Conservation (phyloP, 495 filamentous ascomycete genomes). For the Polyplosphaeria fusca region DNA sequence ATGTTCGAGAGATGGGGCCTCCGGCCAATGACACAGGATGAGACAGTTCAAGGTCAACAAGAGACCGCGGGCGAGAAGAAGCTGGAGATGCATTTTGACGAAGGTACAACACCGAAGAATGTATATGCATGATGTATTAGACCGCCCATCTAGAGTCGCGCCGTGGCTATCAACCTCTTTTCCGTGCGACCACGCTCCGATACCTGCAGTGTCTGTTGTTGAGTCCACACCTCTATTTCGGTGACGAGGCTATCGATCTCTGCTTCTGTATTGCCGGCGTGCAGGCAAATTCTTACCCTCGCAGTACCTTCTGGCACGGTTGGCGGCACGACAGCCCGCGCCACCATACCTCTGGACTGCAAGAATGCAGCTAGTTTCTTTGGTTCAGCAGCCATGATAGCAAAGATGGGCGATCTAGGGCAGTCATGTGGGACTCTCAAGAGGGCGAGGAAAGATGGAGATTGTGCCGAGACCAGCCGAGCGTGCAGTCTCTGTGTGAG, state of each 20-base stretch:
- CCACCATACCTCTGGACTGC: constrained; percentile 50
- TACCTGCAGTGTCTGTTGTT: constrained; percentile 9
- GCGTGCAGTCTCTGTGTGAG: constrained; percentile 15
- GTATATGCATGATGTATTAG: too few relatives aligned
- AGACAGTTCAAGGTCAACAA: constrained; percentile 29
- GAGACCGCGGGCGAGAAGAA: too few relatives aligned
- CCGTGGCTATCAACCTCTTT: too few relatives aligned
- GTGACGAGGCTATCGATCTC: constrained; percentile 47
- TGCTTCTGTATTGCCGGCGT: constrained; percentile 50
- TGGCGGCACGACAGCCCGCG: constrained; percentile 55
- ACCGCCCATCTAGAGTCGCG: too few relatives aligned
- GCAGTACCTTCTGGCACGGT: constrained; percentile 53
- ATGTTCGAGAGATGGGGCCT: constrained; percentile 80
- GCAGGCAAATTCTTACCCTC: constrained; percentile 54
- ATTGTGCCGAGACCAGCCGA: background rate
- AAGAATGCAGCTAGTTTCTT: constrained; percentile 51
- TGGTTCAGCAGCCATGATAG: constrained; percentile 47
- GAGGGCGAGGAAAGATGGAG: background rate
- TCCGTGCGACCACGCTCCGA: too few relatives aligned
- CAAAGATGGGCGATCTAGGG: constrained; percentile 45
- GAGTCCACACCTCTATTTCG: constrained; percentile 46
- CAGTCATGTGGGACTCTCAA: constrained; percentile 21
- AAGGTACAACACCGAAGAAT: too few relatives aligned
- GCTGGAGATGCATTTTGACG: too few relatives aligned
- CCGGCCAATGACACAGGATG: constrained; percentile 61